phyloP scores from a whole-genome alignment of 495 filamentous ascomycete species.

The Astrothelium macrocarpum region DNA sequence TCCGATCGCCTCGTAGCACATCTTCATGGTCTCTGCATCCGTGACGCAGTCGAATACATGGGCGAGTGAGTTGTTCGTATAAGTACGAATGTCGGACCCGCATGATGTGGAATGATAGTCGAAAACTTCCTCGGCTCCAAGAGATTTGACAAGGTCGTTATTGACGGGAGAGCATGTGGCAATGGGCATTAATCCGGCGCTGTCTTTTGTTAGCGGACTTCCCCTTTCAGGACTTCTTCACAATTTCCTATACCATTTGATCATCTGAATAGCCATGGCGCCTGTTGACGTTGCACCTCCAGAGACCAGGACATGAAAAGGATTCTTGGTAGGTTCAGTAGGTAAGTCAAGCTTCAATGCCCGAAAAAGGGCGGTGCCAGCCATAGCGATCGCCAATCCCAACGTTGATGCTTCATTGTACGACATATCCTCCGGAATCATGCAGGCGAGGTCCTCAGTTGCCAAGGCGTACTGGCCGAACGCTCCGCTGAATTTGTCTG shows the following conservation, averaged over 20 bases:
- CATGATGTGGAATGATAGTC: conserved; percentile 13
- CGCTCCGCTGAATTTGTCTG: background rate
- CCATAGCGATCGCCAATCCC: background rate
- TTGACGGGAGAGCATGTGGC: conserved; percentile 16
- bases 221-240: background rate
- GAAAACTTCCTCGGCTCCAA: conserved; percentile 10
- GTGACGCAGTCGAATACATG: conserved; percentile 16
- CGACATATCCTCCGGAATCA: background rate
- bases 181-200: conserved; percentile 10
- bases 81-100: conserved; percentile 12
- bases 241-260: background rate
- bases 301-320: conserved; percentile 10
- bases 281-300: conserved; percentile 16
- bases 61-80: conserved; percentile 9
- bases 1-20: conserved; percentile 15
- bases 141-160: conserved; percentile 11
- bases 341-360: conserved; percentile 10
- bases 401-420: background rate
- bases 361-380: background rate
- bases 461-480: conserved; percentile 2
- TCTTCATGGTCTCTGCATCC: conserved; percentile 7
- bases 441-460: background rate
- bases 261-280: conserved; percentile 12
- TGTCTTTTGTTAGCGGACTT: background rate
- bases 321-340: background rate